phyloP scores from a whole-genome alignment of 2,329 filamentous ascomycete genomes.

The Rutstroemia sp. region DNA sequence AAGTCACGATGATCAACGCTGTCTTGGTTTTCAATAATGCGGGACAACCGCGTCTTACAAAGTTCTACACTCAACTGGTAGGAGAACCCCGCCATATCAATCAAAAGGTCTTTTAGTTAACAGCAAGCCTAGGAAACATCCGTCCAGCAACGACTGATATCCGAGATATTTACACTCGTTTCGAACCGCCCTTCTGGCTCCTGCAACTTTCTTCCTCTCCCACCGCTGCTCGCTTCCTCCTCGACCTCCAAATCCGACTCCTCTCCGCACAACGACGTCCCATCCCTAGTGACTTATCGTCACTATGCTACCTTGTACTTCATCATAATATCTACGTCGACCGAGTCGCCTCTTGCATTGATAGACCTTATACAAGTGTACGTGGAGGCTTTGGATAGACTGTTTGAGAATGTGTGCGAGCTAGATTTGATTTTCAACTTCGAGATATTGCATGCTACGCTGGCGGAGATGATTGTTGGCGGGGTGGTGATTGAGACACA shows the following conservation, averaged over 20 bases:
- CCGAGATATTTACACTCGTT: constrained; percentile 94
- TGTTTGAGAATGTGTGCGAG: constrained; percentile 99
- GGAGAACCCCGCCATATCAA: constrained; percentile 17
- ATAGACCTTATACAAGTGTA: constrained; percentile 98
- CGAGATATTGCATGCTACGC: constrained; percentile 84
- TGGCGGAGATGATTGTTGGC: constrained; percentile 92
- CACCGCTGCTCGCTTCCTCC: constrained; percentile 56
- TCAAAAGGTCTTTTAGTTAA: constrained; percentile 8
- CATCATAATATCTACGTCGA: constrained; percentile 94
- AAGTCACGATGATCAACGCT: constrained; percentile 81
- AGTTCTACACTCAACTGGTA: constrained; percentile 97
- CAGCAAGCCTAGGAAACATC: constrained; percentile 68
- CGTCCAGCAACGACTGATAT: constrained; percentile 93
- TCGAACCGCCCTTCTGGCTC: constrained; percentile 84
- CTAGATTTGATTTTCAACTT: constrained; percentile 97
- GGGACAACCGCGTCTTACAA: constrained; percentile 90
- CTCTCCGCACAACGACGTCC: constrained; percentile 73
- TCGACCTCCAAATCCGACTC: constrained; percentile 61
- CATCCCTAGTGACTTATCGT: constrained; percentile 93
- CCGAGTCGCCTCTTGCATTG: constrained; percentile 88
- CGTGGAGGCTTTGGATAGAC: constrained; percentile 85
- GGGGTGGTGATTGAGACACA: constrained; percentile 92
- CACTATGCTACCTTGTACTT: constrained; percentile 98
- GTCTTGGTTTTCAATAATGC: constrained; percentile 98
- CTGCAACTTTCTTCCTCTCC: constrained; percentile 91